Conservation (phyloP, 495 filamentous ascomycete species). For the Talaromyces proteolyticus region DNA sequence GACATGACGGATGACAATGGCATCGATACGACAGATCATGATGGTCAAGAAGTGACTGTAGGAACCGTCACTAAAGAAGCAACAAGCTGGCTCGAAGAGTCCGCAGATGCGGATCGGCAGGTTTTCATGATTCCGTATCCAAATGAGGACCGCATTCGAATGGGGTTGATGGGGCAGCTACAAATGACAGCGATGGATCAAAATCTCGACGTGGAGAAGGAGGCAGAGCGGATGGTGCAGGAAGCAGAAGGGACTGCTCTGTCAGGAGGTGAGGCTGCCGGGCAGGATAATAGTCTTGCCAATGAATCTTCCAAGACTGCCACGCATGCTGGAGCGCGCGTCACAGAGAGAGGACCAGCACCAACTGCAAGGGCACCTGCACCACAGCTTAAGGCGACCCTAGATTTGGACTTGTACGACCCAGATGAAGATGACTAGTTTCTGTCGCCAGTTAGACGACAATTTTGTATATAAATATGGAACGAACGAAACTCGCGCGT, state of each 20-base stretch:
- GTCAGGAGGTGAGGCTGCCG: slow-evolving; percentile 10
- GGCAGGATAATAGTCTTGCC: slow-evolving; percentile 17
- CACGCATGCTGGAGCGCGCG: slow-evolving; percentile 26
- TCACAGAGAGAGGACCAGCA: background rate
- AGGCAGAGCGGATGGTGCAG: slow-evolving; percentile 35
- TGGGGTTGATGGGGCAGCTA: slow-evolving; percentile 42
- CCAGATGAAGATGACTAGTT: slow-evolving; percentile 37
- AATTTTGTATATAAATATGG: no score
- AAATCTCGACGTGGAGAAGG: slow-evolving; percentile 29
- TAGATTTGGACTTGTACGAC: slow-evolving; percentile 43
- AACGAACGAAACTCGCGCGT: no score
- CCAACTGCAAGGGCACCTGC: slow-evolving; percentile 11
- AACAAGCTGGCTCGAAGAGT: slow-evolving; percentile 40
- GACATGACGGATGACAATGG: slow-evolving; percentile 9
- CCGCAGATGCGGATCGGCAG: slow-evolving; percentile 35
- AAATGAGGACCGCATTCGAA: slow-evolving; percentile 41
- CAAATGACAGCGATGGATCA: slow-evolving; percentile 29
- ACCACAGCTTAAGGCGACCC: slow-evolving; percentile 27
- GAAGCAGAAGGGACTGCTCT: slow-evolving; percentile 32
- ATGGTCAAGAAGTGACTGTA: slow-evolving; percentile 26
- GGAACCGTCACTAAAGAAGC: slow-evolving; percentile 36
- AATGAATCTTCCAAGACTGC: slow-evolving; percentile 34
- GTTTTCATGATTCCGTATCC: slow-evolving; percentile 42
- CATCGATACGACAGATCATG: slow-evolving; percentile 8
- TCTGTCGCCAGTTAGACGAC: no score